phyloP scores from a whole-genome alignment of 2,329 filamentous ascomycete species.

The Peltaster fructicola region DNA sequence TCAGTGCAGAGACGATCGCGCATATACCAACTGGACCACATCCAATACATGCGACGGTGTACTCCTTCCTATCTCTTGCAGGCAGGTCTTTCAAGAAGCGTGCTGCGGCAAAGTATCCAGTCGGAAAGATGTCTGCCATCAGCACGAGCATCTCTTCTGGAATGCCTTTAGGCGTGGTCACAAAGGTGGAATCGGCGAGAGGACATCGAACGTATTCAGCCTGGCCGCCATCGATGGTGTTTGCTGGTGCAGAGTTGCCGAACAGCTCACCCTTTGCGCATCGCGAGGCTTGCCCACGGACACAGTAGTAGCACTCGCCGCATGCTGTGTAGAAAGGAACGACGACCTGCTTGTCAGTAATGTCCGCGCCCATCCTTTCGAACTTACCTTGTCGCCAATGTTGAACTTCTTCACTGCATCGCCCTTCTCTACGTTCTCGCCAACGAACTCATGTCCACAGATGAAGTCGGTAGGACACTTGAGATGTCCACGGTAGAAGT shows the following conservation, averaged over 20 bases:
- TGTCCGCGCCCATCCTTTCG: constrained; percentile 1
- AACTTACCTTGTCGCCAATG: constrained; percentile 42
- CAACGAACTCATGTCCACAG: constrained; percentile 71
- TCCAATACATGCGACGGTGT: constrained; percentile 63
- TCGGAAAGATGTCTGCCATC: constrained; percentile 86
- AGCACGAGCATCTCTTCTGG: constrained; percentile 59
- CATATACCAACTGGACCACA: constrained; percentile 71
- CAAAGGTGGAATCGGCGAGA: constrained; percentile 61
- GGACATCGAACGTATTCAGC: constrained; percentile 48
- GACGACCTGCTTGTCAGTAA: constrained; percentile 38
- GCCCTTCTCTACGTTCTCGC: constrained; percentile 51
- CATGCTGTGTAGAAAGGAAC: constrained; percentile 71
- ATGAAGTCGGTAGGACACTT: constrained; percentile 46
- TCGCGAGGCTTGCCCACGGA: constrained; percentile 55
- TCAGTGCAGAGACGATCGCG: constrained; percentile 29
- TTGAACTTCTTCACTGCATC: constrained; percentile 48
- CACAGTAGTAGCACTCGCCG: constrained; percentile 71
- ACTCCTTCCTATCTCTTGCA: constrained; percentile 40
- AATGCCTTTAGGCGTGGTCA: constrained; percentile 54
- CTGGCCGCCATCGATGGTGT: constrained; percentile 17
- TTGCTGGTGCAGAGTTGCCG: constrained; percentile 15
- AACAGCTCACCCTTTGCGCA: constrained; percentile 48
- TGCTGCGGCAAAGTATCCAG: constrained; percentile 62
- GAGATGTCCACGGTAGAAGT: constrained; percentile 71
- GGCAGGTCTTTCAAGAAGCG: constrained; percentile 55